Conservation (phyloP, 495 filamentous ascomycete genomes). For the Talaromyces trachyspermus region DNA sequence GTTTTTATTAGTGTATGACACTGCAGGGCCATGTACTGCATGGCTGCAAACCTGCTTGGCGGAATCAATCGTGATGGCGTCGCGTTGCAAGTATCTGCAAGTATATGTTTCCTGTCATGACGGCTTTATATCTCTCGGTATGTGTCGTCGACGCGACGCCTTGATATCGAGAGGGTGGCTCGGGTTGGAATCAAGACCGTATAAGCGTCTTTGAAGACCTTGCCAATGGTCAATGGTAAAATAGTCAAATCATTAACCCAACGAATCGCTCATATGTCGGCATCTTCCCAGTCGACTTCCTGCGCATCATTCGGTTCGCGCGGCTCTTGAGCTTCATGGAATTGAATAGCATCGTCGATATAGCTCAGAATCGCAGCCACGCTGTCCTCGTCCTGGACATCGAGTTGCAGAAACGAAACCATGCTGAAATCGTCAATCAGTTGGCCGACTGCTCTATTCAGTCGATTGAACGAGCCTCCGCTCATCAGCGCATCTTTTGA, state of each 20-base stretch:
- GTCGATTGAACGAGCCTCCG: constrained; percentile 64
- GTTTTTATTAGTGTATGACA: no score
- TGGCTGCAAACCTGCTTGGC: no score
- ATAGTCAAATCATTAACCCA: no score
- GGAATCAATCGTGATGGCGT: no score
- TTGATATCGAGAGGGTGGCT: no score
- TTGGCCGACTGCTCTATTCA: constrained; percentile 79
- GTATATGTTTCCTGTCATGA: no score
- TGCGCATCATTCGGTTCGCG: constrained; percentile 75
- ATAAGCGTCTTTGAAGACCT: background rate
- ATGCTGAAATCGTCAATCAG: constrained; percentile 96
- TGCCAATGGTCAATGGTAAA: background rate
- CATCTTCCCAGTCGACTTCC: constrained; percentile 57
- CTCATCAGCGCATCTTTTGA: constrained; percentile 63
- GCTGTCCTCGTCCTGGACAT: constrained; percentile 90
- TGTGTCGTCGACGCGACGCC: no score
- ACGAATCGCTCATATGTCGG: constrained; percentile 23
- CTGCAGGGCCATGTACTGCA: no score
- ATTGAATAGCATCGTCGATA: constrained; percentile 95
- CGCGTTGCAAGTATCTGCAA: no score
- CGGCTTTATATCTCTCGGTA: no score
- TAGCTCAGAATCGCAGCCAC: constrained; percentile 87
- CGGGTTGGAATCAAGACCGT: no score
- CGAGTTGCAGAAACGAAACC: constrained; percentile 87
- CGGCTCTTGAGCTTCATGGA: constrained; percentile 92